phyloP scores from a whole-genome alignment of 163 green algal genomes.

The Scenedesmus sp. region DNA sequence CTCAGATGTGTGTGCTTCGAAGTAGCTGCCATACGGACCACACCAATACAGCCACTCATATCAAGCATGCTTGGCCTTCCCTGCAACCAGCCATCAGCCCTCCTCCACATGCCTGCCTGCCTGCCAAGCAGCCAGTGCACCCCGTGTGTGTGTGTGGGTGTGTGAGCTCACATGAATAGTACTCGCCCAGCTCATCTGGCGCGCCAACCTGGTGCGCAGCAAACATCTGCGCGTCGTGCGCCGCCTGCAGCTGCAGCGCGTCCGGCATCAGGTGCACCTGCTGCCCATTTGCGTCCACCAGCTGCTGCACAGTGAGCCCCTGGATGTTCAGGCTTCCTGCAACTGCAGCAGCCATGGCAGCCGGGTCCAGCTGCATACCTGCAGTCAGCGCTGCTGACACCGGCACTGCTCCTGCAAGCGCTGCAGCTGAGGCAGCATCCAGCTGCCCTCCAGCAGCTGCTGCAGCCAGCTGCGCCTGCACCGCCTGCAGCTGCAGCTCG shows the following conservation, averaged over 20 bases:
- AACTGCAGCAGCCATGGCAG: constrained; percentile 20
- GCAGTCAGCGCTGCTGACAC: not conserved
- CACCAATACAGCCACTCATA: too few species aligned
- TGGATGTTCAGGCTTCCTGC: constrained; percentile 28
- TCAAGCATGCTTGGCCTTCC: too few species aligned
- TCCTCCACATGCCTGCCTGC: not conserved
- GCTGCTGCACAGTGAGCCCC: not conserved
- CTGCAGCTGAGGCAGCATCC: constrained; percentile 9
- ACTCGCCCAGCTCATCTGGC: constrained; percentile 20
- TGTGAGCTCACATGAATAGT: not conserved
- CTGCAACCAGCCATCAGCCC: too few species aligned
- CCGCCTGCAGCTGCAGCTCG: constrained; percentile 16
- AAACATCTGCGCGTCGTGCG: constrained; percentile 10
- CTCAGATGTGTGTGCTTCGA: too few species aligned
- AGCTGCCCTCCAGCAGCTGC: not conserved
- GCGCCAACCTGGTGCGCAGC: not conserved
- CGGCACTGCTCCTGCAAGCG: constrained; percentile 9
- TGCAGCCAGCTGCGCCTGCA: constrained; percentile 29
- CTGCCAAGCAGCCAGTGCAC: not conserved
- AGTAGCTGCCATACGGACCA: too few species aligned
- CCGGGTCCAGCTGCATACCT: constrained; percentile 8
- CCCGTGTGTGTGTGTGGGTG: not conserved
- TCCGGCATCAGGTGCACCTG: constrained; percentile 40
- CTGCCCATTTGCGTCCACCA: constrained; percentile 17
- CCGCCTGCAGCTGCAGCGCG: constrained; percentile 42